A percentile compares a stretch with the other conserved stretches of the same genome.
Conservation (phyloP, 1,284 basidiomycete genomes). For the Rhodotorula sp. region DNA sequence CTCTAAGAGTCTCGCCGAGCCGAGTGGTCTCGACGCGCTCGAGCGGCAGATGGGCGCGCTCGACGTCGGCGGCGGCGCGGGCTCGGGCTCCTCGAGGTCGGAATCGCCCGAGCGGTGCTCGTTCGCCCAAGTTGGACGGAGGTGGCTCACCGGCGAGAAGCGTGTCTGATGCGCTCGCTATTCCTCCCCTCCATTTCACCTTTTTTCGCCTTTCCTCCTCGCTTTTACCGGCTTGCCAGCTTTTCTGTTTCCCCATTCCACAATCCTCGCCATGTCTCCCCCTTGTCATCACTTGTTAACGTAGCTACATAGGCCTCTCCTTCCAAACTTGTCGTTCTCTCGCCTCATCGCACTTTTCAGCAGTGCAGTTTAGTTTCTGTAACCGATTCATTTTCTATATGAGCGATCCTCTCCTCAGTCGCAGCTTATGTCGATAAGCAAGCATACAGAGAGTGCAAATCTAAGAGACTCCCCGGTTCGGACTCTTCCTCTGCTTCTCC, state of each 20-base stretch:
- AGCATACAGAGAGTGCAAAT: too few species aligned
- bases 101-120: background rate
- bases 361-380: too few species aligned
- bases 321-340: too few species aligned
- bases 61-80: background rate
- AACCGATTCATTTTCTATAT: too few species aligned
- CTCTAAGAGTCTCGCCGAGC: too few species aligned
- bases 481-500: background rate
- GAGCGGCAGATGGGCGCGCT: conserved; percentile 4
- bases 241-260: too few species aligned
- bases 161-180: background rate
- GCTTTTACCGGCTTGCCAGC: background rate
- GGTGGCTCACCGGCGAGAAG: conserved; percentile 7
- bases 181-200: too few species aligned
- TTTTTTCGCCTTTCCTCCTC: background rate
- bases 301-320: too few species aligned
- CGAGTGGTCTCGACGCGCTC: conserved; percentile 3
- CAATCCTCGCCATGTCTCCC: background rate
- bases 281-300: background rate
- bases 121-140: background rate
- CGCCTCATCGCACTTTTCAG: too few species aligned
- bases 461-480: too few species aligned
- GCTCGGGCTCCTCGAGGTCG: background rate
- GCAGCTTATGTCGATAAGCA: too few species aligned
- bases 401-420: too few species aligned